Evolutionary conservation across 2,329 filamentous ascomycete species (phyloP), one percentile per base, ranked within the genome.

Genomic region (Fusarium sp.): DNA sequence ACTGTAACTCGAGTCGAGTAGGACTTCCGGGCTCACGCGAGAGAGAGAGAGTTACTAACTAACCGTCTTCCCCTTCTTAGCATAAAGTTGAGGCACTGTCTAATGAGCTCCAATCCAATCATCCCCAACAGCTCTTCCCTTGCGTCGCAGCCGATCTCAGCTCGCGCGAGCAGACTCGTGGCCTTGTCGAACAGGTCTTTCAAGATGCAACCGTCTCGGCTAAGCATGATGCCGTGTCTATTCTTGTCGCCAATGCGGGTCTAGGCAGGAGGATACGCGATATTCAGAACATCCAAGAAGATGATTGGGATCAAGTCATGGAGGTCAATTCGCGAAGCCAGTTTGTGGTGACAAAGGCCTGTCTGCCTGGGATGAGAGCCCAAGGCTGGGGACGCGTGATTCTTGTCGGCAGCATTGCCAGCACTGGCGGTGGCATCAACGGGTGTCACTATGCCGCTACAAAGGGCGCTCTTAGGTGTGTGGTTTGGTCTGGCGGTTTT

Each of bases 301-400:
- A 75, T 6, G 73, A 75, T 38, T 76, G 74, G 73, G 74, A 76
- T 50, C 60, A 71, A 27, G 66, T 75, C 31, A 71, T 76, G 65
- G 74, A 75, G 31, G 68, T 76, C 29, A 74, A 76, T 42, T 35
- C 71, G 0, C 58, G 73, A 9, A 74, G 73, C 43, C 73, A 75
- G 38, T 75, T 76, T 37, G 72, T 75, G 6, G 67, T 76, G 3
- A 72, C 71, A 9, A 73, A 72, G 47, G 67, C 66, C 1, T 75
- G 73, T 29, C 38, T 75, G 1, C 51, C 65, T 31, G 72, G 66
- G 1, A 75, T 75, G 73, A 63, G 73, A 9, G 19, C 42, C 0
- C 73, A 75, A 35, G 35, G 53, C 3, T 75, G 73, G 73, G 73
- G 73, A 0, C 59, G 73, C 0, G 66, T 75, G 1, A 68, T 75